Base-by-base conservation (phyloP, 148 eudicot genomes). In the Selenicereus undatus region DNA sequence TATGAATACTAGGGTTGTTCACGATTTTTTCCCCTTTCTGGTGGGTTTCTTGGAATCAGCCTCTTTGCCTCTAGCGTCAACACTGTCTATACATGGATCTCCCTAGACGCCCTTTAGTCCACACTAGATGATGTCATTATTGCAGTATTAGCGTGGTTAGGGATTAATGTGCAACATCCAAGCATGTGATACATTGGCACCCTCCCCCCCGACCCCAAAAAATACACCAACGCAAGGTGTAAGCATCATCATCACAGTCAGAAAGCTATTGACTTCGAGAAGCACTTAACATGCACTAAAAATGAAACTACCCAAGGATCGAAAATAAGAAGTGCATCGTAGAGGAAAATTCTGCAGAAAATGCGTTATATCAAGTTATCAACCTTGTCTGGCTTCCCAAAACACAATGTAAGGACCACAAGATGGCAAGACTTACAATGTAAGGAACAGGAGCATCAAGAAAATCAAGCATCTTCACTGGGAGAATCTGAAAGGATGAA, bases 401-500 rank as follows among this genome's bases (percentile, higher is more conserved):
- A 26, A 22, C 18, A 75, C 36, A 75, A 11, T 24, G 51, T 62
- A 26, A 56, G 66, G 74, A 24, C 32, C 35, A 43, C 65, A 24
- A 35, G 66, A 42, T 52, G 65, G 16, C 22, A 21, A 81, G 39
- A 82, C 93, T 93, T 83, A 93, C 97, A 75, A 93, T 85, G 74
- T 86, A 93, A 78, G 97, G 97, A 85, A 93, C 97, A 36, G 97
- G 97, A 64, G 97, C 97, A 36, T 96, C 99, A 76, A 96, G 90
- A 87, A 96, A 96, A 83, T 96, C 99, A 29, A 90, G 84, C 98
- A 96, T 94, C 90, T 91, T 91, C 82, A 80, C 93, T 5, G 99
- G 98, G 39, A 96, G 89, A 89, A 96, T 85, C 99, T 96, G 95
- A 73, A 83, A 78, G 30, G 65, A 65, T 10, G 60, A 14, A 70